phyloP scores from a whole-genome alignment of 129 eudicot genomes.

The Artemisia tridentata region DNA sequence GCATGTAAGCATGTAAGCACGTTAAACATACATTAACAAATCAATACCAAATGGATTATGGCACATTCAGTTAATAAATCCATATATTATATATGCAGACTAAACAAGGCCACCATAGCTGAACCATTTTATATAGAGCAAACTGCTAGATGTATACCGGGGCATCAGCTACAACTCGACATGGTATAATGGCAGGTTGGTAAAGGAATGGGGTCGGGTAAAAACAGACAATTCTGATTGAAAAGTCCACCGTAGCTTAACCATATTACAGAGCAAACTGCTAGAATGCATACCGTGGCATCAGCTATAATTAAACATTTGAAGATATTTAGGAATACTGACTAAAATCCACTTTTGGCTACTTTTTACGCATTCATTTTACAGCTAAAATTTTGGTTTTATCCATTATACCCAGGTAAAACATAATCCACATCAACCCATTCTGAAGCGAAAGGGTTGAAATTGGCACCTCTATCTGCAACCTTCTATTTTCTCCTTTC shows the following conservation, averaged over 20 bases:
- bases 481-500: conserved; percentile 1
- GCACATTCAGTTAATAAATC: no score
- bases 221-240: background rate
- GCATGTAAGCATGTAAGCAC: no score
- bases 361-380: background rate
- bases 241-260: no score
- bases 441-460: background rate
- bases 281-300: conserved; percentile 10
- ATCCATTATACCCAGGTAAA: background rate
- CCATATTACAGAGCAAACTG: background rate
- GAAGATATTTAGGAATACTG: background rate
- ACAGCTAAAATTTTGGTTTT: background rate
- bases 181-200: background rate
- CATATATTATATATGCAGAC: no score
- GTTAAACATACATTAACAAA: no score
- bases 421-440: background rate
- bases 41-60: no score
- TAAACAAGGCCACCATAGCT: no score
- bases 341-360: no score
- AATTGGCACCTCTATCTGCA: background rate
- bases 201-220: background rate
- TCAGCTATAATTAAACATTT: background rate
- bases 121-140: background rate
- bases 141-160: conserved; percentile 6
- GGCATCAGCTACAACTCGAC: background rate